phyloP scores from a whole-genome alignment of 441 rosid species.

The Biscutella laevigata region DNA sequence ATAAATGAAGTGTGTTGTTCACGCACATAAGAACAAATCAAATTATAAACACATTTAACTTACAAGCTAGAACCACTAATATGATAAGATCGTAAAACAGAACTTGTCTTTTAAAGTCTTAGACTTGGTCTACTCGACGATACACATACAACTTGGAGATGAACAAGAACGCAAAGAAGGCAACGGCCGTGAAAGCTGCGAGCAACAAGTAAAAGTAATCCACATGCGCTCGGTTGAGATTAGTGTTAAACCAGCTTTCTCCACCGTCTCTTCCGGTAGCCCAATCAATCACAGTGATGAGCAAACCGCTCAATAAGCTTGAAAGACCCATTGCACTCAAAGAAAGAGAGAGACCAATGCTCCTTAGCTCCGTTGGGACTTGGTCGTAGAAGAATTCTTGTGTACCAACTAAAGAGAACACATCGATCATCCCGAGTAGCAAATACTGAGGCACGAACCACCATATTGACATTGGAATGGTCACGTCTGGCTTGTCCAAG shows the following conservation, averaged over 20 bases:
- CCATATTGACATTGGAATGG: constrained; percentile 48
- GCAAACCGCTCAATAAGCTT: constrained; percentile 42
- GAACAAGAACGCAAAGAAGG: constrained; percentile 31
- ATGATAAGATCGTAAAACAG: neutral
- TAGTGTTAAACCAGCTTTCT: constrained; percentile 26
- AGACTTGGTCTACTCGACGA: constrained; percentile 15
- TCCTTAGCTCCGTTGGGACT: constrained; percentile 39
- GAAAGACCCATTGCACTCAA: constrained; percentile 48
- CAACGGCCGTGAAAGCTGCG: constrained; percentile 27
- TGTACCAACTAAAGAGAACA: constrained; percentile 40
- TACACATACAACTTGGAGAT: constrained; percentile 41
- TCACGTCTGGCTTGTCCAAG: constrained; percentile 31
- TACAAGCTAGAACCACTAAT: neutral
- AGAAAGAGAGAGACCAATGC: constrained; percentile 44
- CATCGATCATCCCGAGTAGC: constrained; percentile 35
- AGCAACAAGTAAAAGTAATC: constrained; percentile 49
- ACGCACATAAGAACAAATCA: neutral
- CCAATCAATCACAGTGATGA: constrained; percentile 32
- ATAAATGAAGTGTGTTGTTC: neutral
- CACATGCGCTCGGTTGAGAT: constrained; percentile 45
- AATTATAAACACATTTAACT: neutral
- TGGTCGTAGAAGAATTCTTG: constrained; percentile 63
- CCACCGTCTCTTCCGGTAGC: constrained; percentile 27
- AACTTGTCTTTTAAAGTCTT: neutral
- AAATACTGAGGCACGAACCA: constrained; percentile 54